Base-by-base conservation (phyloP, 2,329 filamentous ascomycete species). In the Fusarium chlamydosporum region DNA sequence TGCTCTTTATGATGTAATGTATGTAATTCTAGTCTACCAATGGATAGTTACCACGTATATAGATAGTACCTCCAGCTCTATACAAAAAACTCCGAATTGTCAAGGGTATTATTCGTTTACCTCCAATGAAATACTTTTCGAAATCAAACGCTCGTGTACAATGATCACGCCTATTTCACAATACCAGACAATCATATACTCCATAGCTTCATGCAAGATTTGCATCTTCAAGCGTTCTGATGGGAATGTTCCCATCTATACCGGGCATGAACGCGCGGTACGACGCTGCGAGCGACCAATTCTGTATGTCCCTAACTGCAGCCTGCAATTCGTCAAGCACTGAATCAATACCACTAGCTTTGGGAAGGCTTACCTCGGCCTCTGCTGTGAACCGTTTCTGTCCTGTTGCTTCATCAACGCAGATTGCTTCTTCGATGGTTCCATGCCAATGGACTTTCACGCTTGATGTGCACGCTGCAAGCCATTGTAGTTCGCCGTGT, bases 241-340 rank as follows among this genome's bases (percentile, higher is more conserved):
- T 67, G n/a, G 59, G 54, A 8, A 69, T 69, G 13, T 63, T 52
- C 1, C 66, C 66, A 31, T 69, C 61, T 2, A 63, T 62, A 1
- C 61, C 65, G 4, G 56, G 40, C 56, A 69, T 61, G 3, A 66
- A 58, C 4, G 45, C 56, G 0, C 45, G 61, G 9, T 55, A 70
- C 15, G 66, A 66, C 3, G 66, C 46, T 15, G 56, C 61, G 29
- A 69, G 56, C 7, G 61, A 53, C 66, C 61, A 66, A 4, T 58
- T 51, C 4, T 26, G 29, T 15, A 58, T 6, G 6, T 67, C 48
- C 2, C 37, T 41, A 3, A 63, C 48, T 4, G 29, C 27, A 6
- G 15, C n/a, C 63, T 58, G 5, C 7, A 10, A 12, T 0, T 11
- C 4, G 16, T 62, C 9, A 69, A 29, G 11, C 11, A 11, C 6